Evolutionary conservation across 306 rosid genomes (phyloP).

Genomic region (Rosa multiflora): DNA sequence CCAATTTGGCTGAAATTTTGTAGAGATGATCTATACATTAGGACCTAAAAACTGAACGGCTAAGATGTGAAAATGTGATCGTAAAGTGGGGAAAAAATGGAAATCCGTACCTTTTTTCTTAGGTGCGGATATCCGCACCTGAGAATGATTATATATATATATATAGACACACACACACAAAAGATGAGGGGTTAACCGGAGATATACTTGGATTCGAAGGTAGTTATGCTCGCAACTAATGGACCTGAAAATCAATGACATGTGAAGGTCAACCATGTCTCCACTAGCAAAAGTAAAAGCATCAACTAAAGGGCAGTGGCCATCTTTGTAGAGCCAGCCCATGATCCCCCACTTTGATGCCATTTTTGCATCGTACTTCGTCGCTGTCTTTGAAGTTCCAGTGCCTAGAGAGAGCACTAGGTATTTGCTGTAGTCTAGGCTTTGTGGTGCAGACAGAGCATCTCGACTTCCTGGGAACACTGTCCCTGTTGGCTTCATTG

Average conservation of each 20-base stretch:
- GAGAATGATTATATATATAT: no score
- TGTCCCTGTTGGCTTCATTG: conserved; percentile 20
- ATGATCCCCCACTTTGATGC: conserved; percentile 21
- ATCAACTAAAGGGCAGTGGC: conserved; percentile 1
- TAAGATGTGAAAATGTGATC: no score
- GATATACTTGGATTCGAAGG: conserved; percentile 7
- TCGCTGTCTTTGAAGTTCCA: conserved; percentile 9
- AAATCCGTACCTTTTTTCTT: no score
- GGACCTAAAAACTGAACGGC: no score
- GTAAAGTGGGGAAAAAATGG: no score
- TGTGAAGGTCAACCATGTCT: conserved; percentile 18
- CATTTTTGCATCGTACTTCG: conserved; percentile 12
- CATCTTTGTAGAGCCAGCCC: conserved; percentile 16
- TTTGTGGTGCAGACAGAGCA: conserved; percentile 9
- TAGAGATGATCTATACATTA: no score
- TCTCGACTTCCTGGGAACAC: conserved; percentile 15
- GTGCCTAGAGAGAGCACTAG: conserved; percentile 16
- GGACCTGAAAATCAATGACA: conserved; percentile 11
- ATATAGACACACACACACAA: no score
- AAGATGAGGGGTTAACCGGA: no score
- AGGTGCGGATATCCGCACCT: no score
- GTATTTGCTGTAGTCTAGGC: conserved; percentile 5
- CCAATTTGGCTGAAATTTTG: no score
- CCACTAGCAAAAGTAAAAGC: conserved; percentile 18
- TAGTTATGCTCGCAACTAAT: conserved; percentile 13